phyloP scores from a whole-genome alignment of 148 eudicot genomes.

The Chenopodium album region DNA sequence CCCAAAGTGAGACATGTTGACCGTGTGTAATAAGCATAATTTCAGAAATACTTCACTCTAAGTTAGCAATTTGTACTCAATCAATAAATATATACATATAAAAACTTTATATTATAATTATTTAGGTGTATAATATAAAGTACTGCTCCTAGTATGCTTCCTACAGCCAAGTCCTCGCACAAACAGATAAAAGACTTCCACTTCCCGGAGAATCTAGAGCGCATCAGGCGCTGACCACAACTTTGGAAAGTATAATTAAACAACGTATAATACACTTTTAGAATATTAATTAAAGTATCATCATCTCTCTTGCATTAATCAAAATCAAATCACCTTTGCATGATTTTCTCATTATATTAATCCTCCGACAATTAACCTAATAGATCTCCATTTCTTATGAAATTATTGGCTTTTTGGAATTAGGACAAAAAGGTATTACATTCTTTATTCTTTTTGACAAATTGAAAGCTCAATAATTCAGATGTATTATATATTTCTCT shows the following conservation, averaged over 20 bases:
- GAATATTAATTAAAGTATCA: neutral
- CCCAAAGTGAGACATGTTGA: neutral
- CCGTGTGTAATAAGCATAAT: neutral
- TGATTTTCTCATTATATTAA: no score
- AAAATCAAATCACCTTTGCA: conserved; percentile 2
- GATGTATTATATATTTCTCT: no score
- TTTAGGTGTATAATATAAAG: neutral
- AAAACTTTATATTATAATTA: neutral
- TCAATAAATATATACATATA: neutral
- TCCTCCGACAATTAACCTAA: neutral
- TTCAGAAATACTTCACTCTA: neutral
- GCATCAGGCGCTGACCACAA: conserved; percentile 5
- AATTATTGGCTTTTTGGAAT: neutral
- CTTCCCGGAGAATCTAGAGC: conserved; percentile 4
- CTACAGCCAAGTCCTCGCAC: neutral
- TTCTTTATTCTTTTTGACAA: neutral
- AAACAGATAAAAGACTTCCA: neutral
- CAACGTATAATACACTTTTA: neutral
- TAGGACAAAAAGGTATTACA: neutral
- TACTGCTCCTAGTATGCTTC: neutral
- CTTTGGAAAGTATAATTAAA: neutral
- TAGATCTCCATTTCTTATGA: neutral
- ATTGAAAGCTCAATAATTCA: no score
- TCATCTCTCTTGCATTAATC: neutral
- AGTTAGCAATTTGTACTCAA: neutral